Base-by-base conservation (phyloP, 164 flowering plant species). In the Taxillus chinensis region DNA sequence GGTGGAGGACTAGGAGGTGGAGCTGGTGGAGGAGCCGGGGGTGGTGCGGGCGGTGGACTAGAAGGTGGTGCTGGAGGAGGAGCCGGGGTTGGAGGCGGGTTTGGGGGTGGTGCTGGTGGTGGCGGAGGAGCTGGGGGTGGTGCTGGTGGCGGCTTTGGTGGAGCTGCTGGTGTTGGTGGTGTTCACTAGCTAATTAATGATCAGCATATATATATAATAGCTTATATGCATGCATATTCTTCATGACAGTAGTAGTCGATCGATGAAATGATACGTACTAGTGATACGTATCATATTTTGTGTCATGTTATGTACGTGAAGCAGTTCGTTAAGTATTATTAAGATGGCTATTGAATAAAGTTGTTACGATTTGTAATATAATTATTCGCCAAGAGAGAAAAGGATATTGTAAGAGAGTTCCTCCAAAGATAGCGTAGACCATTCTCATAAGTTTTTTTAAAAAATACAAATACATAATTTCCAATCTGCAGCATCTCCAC, bases 21-120 rank as follows among this genome's bases (percentile, higher is more conserved):
- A 5, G 59, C 62, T 2, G 75, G 75, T 3, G 54, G 51, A 40
- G 74, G 70, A 8, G 6, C n/a, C 39, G 63, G 62, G 11, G 64
- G 43, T 8, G 71, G 67, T 0, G 14, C 13, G 11, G 74, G 61
- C 5, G 45, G 16, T 17, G 72, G 72, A 11, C 15, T 40, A 4
- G 67, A 50, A 7, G 41, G 8, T 7, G 70, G 68, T 0, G 59
- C 55, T 0, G 67, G 70, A 0, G 55, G 37, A 15, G 70, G 73
- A 3, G 54, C 54, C 1, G 68, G 68, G 3, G 63, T 43, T 0
- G 74, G 70, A 0, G 42, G 53, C 2, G 66, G 68, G 0, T 12
- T 3, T 41, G 74, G 70, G 0, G 59, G 51, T 7, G 67, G 71
- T 2, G 15, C 14, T 7, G 64, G 60, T 3, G 40, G 55, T 3